These are phyloP conservation scores for Silene latifolia DNA, from an alignment of 148 eudicot species.

Conservation along the genomic window DNA sequence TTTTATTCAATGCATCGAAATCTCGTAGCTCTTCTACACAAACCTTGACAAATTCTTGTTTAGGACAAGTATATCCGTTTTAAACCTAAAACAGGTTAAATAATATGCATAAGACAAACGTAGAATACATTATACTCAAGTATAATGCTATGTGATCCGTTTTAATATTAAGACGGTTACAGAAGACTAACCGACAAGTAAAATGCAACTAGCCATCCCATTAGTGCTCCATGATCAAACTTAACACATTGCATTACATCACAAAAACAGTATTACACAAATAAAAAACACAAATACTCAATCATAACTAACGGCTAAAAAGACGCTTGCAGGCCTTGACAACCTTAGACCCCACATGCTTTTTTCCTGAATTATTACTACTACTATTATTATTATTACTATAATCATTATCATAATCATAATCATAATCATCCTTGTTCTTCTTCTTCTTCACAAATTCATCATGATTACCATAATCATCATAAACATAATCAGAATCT, in stretches of 20 bases:
- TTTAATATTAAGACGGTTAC: too few species aligned
- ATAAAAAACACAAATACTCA: neutral
- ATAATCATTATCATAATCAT: neutral
- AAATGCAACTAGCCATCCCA: neutral
- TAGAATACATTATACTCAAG: too few species aligned
- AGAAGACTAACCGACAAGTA: too few species aligned
- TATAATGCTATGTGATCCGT: too few species aligned
- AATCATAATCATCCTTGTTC: conserved; percentile 6
- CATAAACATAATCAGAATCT: conserved; percentile 1
- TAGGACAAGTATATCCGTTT: too few species aligned
- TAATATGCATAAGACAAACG: too few species aligned
- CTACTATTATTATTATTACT: neutral
- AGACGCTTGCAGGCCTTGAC: conserved; percentile 32
- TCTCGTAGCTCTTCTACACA: too few species aligned
- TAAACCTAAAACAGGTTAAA: too few species aligned
- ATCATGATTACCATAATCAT: conserved; percentile 2
- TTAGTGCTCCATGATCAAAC: neutral
- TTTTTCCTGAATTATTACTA: conserved; percentile 6
- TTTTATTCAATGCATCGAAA: too few species aligned
- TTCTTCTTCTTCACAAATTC: conserved; percentile 9
- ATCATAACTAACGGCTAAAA: conserved; percentile 31
- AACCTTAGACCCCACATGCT: conserved; percentile 33
- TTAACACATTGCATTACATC: neutral
- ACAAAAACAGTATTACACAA: neutral
- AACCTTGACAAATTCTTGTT: too few species aligned